A percentile compares a stretch with the other conserved stretches of the same genome.
Evolutionary conservation across 352 stramenopile genomes (phyloP).

Genomic region (Globisporangium heterothallicum): DNA sequence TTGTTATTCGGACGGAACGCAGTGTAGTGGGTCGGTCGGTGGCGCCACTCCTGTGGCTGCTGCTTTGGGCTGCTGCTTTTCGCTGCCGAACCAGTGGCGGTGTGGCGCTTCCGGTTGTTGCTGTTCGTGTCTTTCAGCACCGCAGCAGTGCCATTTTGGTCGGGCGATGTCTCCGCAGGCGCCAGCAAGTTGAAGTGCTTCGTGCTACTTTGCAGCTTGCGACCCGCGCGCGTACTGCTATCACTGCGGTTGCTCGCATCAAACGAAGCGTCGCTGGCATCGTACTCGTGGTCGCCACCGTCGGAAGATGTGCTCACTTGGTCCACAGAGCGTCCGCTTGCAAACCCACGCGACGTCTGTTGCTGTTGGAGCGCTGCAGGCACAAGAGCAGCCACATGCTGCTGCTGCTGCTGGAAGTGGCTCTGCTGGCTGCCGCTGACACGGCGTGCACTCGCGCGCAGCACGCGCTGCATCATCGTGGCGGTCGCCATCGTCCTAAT

Average conservation of each 20-base stretch:
- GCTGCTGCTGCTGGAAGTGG: background rate
- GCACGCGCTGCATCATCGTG: conserved; percentile 5
- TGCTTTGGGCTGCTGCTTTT: no score
- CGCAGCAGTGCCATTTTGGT: background rate
- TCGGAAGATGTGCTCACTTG: background rate
- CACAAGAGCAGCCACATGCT: no score
- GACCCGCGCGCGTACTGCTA: background rate
- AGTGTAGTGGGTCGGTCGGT: conserved; percentile 20
- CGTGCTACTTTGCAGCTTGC: conserved; percentile 6
- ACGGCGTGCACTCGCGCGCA: conserved; percentile 2
- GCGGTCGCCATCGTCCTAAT: background rate
- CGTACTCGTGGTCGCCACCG: background rate
- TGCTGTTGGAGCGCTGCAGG: no score
- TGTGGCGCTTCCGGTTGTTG: conserved; percentile 14
- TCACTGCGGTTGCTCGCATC: background rate
- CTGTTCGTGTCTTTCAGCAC: conserved; percentile 16
- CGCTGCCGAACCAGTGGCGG: background rate
- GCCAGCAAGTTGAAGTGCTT: conserved; percentile 19
- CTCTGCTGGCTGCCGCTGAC: no score
- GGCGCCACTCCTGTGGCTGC: conserved; percentile 13
- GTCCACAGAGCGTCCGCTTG: background rate
- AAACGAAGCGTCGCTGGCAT: background rate
- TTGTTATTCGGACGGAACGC: conserved; percentile 14
- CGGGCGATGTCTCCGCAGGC: background rate
- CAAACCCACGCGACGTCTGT: background rate